Percentiles rank a stretch among this genome's conserved stretches.
Conservation (phyloP, 2,329 filamentous ascomycete species). For the Monilinia polystroma region DNA sequence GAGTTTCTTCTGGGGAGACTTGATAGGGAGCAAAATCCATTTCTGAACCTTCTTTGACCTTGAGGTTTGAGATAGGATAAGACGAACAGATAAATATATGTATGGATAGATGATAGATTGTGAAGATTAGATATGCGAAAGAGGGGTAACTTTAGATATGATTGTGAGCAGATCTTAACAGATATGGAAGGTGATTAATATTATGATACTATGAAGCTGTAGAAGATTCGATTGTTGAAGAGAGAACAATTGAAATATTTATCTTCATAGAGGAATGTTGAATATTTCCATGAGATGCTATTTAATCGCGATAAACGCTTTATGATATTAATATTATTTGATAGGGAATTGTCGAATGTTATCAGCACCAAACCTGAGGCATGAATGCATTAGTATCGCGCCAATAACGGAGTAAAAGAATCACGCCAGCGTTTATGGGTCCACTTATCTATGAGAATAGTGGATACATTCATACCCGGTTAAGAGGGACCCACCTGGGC, state of each 20-base stretch:
- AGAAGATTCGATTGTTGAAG: background rate
- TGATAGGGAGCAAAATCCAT: slow-evolving; percentile 99
- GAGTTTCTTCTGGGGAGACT: slow-evolving; percentile 81
- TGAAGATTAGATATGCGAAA: background rate
- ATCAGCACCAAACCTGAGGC: background rate
- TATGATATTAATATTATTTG: background rate
- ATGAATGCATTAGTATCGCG: background rate
- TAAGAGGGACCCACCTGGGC: too few relatives aligned
- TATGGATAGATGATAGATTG: background rate
- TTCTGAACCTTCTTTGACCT: background rate
- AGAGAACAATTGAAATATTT: background rate
- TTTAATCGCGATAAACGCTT: slow-evolving; percentile 19
- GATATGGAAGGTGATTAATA: background rate
- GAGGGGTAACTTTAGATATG: background rate
- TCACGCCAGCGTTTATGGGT: background rate
- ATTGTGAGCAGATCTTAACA: background rate
- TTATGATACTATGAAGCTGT: too few relatives aligned
- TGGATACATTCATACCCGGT: too few relatives aligned
- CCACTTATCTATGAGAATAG: background rate
- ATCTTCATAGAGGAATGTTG: background rate
- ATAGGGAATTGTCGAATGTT: background rate
- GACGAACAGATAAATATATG: background rate
- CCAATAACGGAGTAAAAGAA: background rate
- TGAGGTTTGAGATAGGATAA: background rate
- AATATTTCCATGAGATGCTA: background rate